Evolutionary conservation across 2,329 filamentous ascomycete genomes (phyloP).

Genomic region (Stagonosporopsis rhizophila): DNA sequence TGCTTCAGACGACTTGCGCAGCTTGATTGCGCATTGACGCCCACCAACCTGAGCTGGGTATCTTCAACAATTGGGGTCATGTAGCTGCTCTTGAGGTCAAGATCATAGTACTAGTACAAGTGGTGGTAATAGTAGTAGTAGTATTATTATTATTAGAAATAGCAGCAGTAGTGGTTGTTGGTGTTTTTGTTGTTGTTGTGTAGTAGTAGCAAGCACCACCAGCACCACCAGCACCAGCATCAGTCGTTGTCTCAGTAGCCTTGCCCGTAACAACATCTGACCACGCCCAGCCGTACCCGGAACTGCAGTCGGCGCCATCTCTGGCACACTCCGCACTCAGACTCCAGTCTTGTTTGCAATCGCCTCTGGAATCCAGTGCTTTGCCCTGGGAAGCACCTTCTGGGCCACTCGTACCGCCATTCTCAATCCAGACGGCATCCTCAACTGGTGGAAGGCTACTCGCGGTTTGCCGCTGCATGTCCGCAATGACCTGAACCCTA

Average conservation of each 20-base stretch:
- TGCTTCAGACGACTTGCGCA: too few relatives aligned
- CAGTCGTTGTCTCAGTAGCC: background rate
- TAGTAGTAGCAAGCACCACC: too few relatives aligned
- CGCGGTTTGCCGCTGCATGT: constrained; percentile 33
- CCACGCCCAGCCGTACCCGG: constrained; percentile 65
- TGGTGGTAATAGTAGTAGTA: too few relatives aligned
- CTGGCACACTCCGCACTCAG: constrained; percentile 65
- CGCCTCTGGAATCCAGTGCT: constrained; percentile 80
- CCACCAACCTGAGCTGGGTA: too few relatives aligned
- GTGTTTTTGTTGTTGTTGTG: too few relatives aligned
- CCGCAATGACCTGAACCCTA: constrained; percentile 55
- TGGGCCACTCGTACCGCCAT: constrained; percentile 66
- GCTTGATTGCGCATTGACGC: too few relatives aligned
- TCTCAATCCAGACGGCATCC: constrained; percentile 43
- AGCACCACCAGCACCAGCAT: background rate
- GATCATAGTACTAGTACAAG: too few relatives aligned
- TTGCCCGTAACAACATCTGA: background rate
- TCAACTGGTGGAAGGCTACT: constrained; percentile 41
- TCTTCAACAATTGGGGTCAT: too few relatives aligned
- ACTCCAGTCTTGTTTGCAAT: constrained; percentile 74
- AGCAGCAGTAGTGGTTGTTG: too few relatives aligned
- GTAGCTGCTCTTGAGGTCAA: too few relatives aligned
- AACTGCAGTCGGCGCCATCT: constrained; percentile 60
- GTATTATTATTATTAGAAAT: too few relatives aligned
- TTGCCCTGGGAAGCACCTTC: constrained; percentile 76